Evolutionary conservation across 345 rosid genomes (phyloP), one percentile per base, ranked within the genome.

Genomic region (Boechera divaricarpa): DNA sequence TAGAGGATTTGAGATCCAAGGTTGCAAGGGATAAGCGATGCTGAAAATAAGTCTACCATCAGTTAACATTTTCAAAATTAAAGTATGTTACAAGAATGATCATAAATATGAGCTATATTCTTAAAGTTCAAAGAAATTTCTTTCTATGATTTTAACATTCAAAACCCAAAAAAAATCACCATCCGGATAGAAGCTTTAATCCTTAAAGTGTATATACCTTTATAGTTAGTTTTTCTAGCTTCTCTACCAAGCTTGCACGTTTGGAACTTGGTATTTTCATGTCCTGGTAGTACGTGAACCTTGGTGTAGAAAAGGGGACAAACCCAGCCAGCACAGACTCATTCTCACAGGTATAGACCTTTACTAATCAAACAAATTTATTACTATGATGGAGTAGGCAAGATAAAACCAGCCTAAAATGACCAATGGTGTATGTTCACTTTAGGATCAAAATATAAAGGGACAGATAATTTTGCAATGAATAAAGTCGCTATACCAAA

Each of bases 321-420:
- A 47, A 89, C 36, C 78, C 58, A 18, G 96, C 85, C 56, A 90
- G 73, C 54, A 80, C 90, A 2, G 97, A 82, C 77, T 90, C 96
- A 18, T 74, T 82, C 47, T 7, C 42, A 64, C 94, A 87, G 8
- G 98, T 92, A 72, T 89, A 88, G 54, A 95, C 92, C 98, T 94
- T 84, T 55, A 84, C 33, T 36, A 49, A 12, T 41, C 32, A 67
- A 72, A 74, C 63, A 35, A 63, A 63, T 59, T 24, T 5, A 31
- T 68, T 21, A 74, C 26, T 6, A 48, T 18, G 9, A 55, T 41
- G 38, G 54, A 36, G 42, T 53, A 45, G 7, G 9, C n/a, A 52
- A 13, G 16, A 67, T 44, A 47, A 47, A 60, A 48, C 8, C 36
- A 71, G 10, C 33, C 67, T 42, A 53, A 9, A 35, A 28, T 26